These are phyloP conservation scores for Groenewaldozyma auringiensis DNA, from an alignment of 1,139 yeast genomes.

Conservation along the genomic window DNA sequence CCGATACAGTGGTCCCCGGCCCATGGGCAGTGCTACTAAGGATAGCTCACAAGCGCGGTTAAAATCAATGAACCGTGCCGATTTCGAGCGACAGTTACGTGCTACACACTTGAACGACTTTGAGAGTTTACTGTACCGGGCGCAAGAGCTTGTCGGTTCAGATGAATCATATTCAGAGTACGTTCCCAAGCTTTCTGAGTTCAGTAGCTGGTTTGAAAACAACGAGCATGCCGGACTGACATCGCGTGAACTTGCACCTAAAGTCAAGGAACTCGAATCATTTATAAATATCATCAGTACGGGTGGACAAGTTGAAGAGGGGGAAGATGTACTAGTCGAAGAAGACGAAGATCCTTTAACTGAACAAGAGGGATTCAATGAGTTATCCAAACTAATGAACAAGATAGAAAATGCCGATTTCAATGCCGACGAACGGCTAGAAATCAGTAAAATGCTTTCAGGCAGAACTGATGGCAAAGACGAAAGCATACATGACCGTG, in stretches of 20 bases:
- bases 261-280: conserved; percentile 28
- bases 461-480: conserved; percentile 3
- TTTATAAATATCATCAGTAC: conserved; percentile 15
- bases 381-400: neutral
- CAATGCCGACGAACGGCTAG: neutral
- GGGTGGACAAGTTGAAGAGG: conserved; percentile 5
- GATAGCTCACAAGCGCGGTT: conserved; percentile 23
- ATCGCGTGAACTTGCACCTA: conserved; percentile 31
- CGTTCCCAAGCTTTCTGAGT: conserved; percentile 34
- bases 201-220: conserved; percentile 73
- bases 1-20: conserved; percentile 22
- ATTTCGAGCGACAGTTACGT: conserved; percentile 25
- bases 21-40: conserved; percentile 28
- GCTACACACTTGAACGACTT: conserved; percentile 30
- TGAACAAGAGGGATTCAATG: neutral
- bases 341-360: neutral
- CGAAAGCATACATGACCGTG: conserved; percentile 6
- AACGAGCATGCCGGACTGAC: conserved; percentile 47
- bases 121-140: conserved; percentile 30
- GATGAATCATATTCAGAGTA: conserved; percentile 12
- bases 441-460: neutral
- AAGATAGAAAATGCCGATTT: neutral
- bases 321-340: conserved; percentile 1
- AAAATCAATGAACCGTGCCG: conserved; percentile 24
- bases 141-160: conserved; percentile 19